Evolutionary conservation across 2,329 filamentous ascomycete genomes (phyloP), one percentile per base, ranked within the genome.

Genomic region (Aspergillus fischeri): DNA sequence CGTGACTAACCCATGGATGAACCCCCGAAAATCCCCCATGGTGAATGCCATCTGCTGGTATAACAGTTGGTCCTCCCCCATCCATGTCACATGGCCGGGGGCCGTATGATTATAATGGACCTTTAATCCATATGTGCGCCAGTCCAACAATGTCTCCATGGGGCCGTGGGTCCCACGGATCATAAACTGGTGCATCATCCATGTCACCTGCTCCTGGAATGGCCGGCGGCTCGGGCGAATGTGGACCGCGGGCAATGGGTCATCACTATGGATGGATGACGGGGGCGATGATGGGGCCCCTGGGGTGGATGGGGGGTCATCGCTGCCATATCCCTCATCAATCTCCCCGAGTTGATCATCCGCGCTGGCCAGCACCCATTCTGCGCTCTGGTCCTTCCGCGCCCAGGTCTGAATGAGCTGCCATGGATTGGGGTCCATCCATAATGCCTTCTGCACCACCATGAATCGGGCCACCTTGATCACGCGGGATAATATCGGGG

Each of bases 31-130:
- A 11, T 50, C 42, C 4, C 51, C 41, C 49, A 60, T 60, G 1
- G 24, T 60, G n/a, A 60, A 60, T 2, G 28, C 3, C 2, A 54
- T 11, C 0, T 54, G 4, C 41, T 60, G 45, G 29, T 57, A 60
- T 29, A 56, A 28, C 3, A 59, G 4, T 32, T 48, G 2, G 14
- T 57, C 51, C 21, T 14, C 20, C 1, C 47, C 28, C 20, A 42
- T 24, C 44, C 25, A 57, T 1, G 8, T 55, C 11, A 53, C n/a
- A 28, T 56, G 27, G 4, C 51, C 51, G 11, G 51, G 57, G 1
- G 28, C 27, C 0, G 47, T 56, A 17, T 11, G 50, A n/a, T 52
- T 59, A 32, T 54, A 56, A 49, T 56, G 21, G n/a, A 59, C 54
- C 54, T 56, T 56, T 11, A 58, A 32, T 29, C 56, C 25, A 32